Base-by-base conservation (phyloP, 2,329 filamentous ascomycete species). In the Septoria linicola region DNA sequence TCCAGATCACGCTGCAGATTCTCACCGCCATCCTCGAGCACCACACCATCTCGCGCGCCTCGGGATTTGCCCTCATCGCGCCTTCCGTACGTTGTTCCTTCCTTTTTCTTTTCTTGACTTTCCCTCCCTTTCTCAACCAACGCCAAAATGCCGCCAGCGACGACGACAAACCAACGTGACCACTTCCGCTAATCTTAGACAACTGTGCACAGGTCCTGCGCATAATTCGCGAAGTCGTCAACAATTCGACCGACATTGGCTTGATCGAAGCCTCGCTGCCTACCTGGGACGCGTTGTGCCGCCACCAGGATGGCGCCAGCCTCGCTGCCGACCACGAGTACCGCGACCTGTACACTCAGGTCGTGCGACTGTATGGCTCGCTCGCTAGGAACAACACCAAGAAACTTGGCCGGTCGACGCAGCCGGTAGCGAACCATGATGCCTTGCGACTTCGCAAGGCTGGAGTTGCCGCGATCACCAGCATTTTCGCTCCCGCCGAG, bases 21-120 rank as follows among this genome's bases (percentile, higher is more conserved):
- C 79, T 96, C 60, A 84, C 86, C 55, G 89, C 91, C 39, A 79
- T 99, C 63, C 90, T 97, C 70, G 91, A 97, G 68, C 96, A 96
- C 49, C 64, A 66, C 51, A 61, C 58, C 20, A 65, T 70, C 37
- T 57, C 73, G 82, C 89, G 36, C 87, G 89, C 54, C 87, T 64
- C 91, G 68, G 91, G 96, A 68, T 82, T 96, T 41, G 88, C 89
- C 44, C 83, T 99, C 44, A 95, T 95, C 68, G 89, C 89, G 41
- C 81, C 82, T 57, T 64, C 53, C 17, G 84, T 96, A 49, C n/a
- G n/a, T n/a, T n/a, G n/a, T n/a, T n/a, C n/a, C n/a, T n/a, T n/a
- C n/a, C n/a, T n/a, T n/a, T n/a, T n/a, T n/a, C n/a, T n/a, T n/a
- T n/a, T n/a, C n/a, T n/a, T n/a, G n/a, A n/a, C n/a, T n/a, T n/a